Conservation (phyloP, 148 eudicot species). For the Arctostaphylos glauca region DNA sequence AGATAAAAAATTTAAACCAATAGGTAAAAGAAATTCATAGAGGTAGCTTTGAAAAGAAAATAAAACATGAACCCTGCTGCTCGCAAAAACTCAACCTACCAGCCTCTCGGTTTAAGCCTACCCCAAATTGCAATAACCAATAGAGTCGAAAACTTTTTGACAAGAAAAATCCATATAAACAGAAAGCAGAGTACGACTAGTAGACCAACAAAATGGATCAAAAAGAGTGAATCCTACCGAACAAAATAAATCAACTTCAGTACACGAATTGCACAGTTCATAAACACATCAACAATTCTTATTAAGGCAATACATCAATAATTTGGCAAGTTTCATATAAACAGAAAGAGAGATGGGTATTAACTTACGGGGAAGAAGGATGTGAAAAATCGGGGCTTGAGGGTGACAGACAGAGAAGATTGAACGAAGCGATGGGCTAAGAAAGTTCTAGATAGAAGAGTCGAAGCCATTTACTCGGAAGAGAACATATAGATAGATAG, state of each 20-base stretch:
- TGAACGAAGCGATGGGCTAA: slow-evolving; percentile 35
- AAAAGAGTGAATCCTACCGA: background rate
- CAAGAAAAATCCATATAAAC: background rate
- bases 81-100: no score
- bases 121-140: background rate
- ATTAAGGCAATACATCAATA: background rate
- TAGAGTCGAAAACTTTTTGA: background rate
- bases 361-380: slow-evolving; percentile 39
- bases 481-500: background rate
- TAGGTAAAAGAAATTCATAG: no score
- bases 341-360: background rate
- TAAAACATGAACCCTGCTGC: no score
- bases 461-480: slow-evolving; percentile 49
- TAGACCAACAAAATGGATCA: background rate
- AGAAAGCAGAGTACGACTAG: background rate
- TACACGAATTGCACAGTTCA: background rate
- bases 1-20: no score
- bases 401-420: slow-evolving; percentile 28
- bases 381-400: slow-evolving; percentile 28
- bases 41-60: no score
- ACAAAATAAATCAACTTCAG: background rate
- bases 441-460: slow-evolving; percentile 46
- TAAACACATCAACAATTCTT: background rate
- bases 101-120: no score
- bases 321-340: background rate